A percentile compares a stretch with the other conserved stretches of the same genome.
Evolutionary conservation across 2,329 filamentous ascomycete genomes (phyloP).

Genomic region (Trichothecium sympodiale): DNA sequence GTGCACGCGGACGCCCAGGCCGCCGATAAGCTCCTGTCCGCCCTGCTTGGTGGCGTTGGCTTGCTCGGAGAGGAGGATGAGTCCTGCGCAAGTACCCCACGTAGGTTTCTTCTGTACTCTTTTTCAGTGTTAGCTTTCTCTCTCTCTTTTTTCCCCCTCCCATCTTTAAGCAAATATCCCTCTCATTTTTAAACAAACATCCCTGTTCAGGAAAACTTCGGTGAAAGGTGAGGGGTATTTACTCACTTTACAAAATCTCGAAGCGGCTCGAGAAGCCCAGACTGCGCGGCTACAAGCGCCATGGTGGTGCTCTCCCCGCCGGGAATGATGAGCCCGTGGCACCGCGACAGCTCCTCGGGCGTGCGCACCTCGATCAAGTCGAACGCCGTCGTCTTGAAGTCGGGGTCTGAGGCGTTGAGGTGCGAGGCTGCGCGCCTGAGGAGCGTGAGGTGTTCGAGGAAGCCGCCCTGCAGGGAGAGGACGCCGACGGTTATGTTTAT

Average conservation of each 20-base stretch:
- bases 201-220: background rate
- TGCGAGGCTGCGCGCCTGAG: slow-evolving; percentile 55
- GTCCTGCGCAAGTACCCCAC: slow-evolving; percentile 93
- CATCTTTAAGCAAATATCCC: too few species aligned
- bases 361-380: slow-evolving; percentile 73
- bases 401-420: slow-evolving; percentile 20
- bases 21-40: slow-evolving; percentile 87
- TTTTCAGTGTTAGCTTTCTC: too few species aligned
- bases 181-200: too few species aligned
- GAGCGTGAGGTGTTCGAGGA: slow-evolving; percentile 75
- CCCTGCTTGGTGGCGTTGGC: slow-evolving; percentile 83
- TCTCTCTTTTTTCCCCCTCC: too few species aligned
- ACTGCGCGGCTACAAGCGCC: slow-evolving; percentile 73
- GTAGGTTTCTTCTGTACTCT: slow-evolving; percentile 69
- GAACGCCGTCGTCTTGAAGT: slow-evolving; percentile 29
- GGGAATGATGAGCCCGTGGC: slow-evolving; percentile 79
- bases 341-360: slow-evolving; percentile 54
- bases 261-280: slow-evolving; percentile 71
- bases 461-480: slow-evolving; percentile 80
- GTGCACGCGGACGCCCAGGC: slow-evolving; percentile 80
- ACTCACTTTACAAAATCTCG: slow-evolving; percentile 82
- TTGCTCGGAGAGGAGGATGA: slow-evolving; percentile 81
- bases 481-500: slow-evolving; percentile 43
- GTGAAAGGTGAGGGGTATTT: slow-evolving; percentile 2
- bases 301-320: slow-evolving; percentile 95